phyloP scores from a whole-genome alignment of 108 stramenopile species.

The Cylindrotheca fusiformis region DNA sequence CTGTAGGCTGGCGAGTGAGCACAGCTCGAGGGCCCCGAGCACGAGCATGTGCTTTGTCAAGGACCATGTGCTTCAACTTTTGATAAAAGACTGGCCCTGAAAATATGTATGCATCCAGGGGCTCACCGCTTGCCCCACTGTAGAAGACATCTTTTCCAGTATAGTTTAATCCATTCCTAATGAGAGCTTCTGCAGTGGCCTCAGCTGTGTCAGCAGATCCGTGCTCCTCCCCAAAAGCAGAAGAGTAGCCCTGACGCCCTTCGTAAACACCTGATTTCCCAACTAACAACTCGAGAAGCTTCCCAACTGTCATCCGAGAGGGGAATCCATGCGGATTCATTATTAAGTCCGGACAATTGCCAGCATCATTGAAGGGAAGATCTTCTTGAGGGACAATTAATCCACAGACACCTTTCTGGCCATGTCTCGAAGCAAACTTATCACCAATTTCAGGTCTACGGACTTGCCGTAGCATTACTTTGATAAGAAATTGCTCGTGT shows the following conservation, averaged over 20 bases:
- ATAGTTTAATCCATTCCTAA: slow-evolving; percentile 95
- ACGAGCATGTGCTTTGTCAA: slow-evolving; percentile 99
- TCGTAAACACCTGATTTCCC: slow-evolving; percentile 94
- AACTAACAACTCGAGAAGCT: slow-evolving; percentile 95
- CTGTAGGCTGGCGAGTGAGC: slow-evolving; percentile 99
- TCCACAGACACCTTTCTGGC: slow-evolving; percentile 99
- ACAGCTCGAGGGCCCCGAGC: slow-evolving; percentile 97
- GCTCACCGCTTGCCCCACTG: slow-evolving; percentile 93
- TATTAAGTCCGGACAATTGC: slow-evolving; percentile 96
- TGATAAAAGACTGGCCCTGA: slow-evolving; percentile 99
- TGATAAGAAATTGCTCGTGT: slow-evolving; percentile 93
- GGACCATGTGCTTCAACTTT: slow-evolving; percentile 99
- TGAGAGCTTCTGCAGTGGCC: slow-evolving; percentile 79
- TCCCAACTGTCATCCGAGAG: slow-evolving; percentile 99
- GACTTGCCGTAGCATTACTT: slow-evolving; percentile 90
- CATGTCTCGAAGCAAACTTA: slow-evolving; percentile 98
- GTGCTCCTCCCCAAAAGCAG: slow-evolving; percentile 97
- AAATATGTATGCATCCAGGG: slow-evolving; percentile 95
- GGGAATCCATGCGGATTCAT: slow-evolving; percentile 99
- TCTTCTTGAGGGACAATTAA: slow-evolving; percentile 94
- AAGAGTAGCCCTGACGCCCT: slow-evolving; percentile 93
- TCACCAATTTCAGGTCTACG: slow-evolving; percentile 98
- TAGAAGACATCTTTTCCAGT: slow-evolving; percentile 97
- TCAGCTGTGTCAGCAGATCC: slow-evolving; percentile 92
- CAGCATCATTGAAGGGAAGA: slow-evolving; percentile 97